phyloP scores from a whole-genome alignment of 352 stramenopile genomes.

The Phytophthora pinifolia region DNA sequence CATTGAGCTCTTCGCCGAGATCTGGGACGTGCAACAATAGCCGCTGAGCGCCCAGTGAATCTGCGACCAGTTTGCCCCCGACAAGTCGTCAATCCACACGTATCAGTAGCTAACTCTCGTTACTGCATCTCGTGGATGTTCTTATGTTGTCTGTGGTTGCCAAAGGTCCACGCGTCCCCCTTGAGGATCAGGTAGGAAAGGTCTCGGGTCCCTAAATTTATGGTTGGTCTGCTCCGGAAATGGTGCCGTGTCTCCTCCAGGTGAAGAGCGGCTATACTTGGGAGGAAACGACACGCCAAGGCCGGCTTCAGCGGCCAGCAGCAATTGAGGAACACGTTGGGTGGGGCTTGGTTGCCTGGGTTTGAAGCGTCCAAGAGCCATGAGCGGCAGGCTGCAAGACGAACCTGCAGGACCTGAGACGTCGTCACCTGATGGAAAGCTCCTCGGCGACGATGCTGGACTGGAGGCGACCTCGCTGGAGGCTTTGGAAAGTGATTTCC shows the following conservation, averaged over 20 bases:
- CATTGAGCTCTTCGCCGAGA: slow-evolving; percentile 87
- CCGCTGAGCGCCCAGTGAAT: slow-evolving; percentile 21
- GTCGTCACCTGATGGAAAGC: slow-evolving; percentile 36
- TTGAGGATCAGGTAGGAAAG: background rate
- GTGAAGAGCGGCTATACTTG: slow-evolving; percentile 18
- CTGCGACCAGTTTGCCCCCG: slow-evolving; percentile 18
- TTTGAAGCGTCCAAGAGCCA: slow-evolving; percentile 5
- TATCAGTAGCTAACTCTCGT: slow-evolving; percentile 34
- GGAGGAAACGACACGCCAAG: slow-evolving; percentile 25
- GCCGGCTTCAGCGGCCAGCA: background rate
- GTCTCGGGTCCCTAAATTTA: slow-evolving; percentile 19
- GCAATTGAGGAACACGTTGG: slow-evolving; percentile 9
- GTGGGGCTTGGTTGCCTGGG: background rate
- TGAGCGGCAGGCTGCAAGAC: slow-evolving; percentile 29
- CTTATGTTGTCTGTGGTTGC: slow-evolving; percentile 9
- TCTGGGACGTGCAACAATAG: slow-evolving; percentile 89
- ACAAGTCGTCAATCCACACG: slow-evolving; percentile 36
- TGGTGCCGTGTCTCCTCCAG: slow-evolving; percentile 6
- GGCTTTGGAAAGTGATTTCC: slow-evolving; percentile 93
- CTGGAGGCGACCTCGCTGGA: slow-evolving; percentile 75
- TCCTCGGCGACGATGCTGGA: slow-evolving; percentile 48
- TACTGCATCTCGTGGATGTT: slow-evolving; percentile 1
- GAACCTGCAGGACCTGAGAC: slow-evolving; percentile 14
- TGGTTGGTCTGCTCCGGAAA: slow-evolving; percentile 18
- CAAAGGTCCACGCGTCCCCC: background rate